Percentiles rank a stretch among this genome's conserved stretches.
Evolutionary conservation across 2,329 filamentous ascomycete species (phyloP).

Genomic region (Pseudogymnoascus sp.): DNA sequence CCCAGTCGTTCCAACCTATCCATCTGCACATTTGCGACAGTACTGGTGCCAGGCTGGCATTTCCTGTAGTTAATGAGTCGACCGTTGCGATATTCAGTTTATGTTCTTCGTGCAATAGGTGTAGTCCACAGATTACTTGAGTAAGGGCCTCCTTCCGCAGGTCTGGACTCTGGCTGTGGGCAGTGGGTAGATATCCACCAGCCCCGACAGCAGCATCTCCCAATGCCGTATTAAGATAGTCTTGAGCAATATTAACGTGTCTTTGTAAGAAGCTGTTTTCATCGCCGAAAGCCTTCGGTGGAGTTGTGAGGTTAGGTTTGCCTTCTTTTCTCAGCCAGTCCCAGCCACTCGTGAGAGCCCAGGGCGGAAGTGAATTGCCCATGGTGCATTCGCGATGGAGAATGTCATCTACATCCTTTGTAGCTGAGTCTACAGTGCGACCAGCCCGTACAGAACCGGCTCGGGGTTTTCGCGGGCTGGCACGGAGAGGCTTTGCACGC

Average conservation of each 20-base stretch:
- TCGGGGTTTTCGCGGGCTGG: constrained; percentile 30
- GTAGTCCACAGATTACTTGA: constrained; percentile 65
- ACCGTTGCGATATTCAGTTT: constrained; percentile 61
- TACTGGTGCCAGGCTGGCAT: constrained; percentile 55
- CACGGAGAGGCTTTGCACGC: constrained; percentile 25
- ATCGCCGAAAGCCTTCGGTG: constrained; percentile 33
- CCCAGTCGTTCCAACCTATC: constrained; percentile 66
- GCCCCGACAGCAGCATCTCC: constrained; percentile 46
- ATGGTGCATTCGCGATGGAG: constrained; percentile 32
- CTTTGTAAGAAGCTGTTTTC: constrained; percentile 42
- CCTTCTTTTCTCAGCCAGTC: constrained; percentile 59
- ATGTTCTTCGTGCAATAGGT: constrained; percentile 81
- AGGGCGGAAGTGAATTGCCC: constrained; percentile 35
- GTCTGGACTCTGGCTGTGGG: constrained; percentile 36
- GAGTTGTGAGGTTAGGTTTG: constrained; percentile 17
- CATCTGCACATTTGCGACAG: constrained; percentile 74
- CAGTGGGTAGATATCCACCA: constrained; percentile 58
- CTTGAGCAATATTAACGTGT: constrained; percentile 50
- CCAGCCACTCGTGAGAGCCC: constrained; percentile 59
- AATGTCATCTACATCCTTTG: constrained; percentile 40
- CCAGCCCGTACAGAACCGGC: constrained; percentile 38
- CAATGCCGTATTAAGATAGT: constrained; percentile 54
- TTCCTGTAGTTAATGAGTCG: constrained; percentile 36
- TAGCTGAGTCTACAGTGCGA: constrained; percentile 32
- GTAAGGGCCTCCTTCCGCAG: constrained; percentile 52